Evolutionary conservation across 306 rosid genomes (phyloP).

Genomic region (Cicer yamashitae): DNA sequence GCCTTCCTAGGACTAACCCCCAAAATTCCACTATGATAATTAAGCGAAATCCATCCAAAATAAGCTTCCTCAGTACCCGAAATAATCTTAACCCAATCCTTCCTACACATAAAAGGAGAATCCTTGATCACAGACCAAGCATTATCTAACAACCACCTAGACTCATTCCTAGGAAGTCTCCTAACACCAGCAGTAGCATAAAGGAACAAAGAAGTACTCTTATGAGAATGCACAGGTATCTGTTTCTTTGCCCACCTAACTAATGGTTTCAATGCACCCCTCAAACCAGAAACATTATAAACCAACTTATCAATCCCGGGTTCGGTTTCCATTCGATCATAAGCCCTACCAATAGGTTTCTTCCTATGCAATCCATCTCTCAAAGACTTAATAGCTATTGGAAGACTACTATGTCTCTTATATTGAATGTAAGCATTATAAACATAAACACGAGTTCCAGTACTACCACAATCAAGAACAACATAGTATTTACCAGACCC

Average conservation of each 20-base stretch:
- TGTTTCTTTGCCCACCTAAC: slow-evolving; percentile 86
- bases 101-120: slow-evolving; percentile 74
- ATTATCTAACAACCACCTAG: slow-evolving; percentile 81
- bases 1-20: slow-evolving; percentile 74
- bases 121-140: slow-evolving; percentile 78
- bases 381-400: slow-evolving; percentile 61
- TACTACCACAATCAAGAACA: slow-evolving; percentile 93
- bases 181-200: slow-evolving; percentile 97
- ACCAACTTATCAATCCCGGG: slow-evolving; percentile 92
- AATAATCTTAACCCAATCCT: slow-evolving; percentile 79
- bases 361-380: slow-evolving; percentile 46
- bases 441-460: slow-evolving; percentile 82
- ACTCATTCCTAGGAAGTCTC: slow-evolving; percentile 66
- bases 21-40: slow-evolving; percentile 65
- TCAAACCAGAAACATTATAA: slow-evolving; percentile 67
- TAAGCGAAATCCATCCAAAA: slow-evolving; percentile 95
- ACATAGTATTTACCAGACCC: slow-evolving; percentile 72
- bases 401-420: slow-evolving; percentile 60
- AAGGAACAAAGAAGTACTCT: slow-evolving; percentile 73
- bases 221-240: slow-evolving; percentile 72
- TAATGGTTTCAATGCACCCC: slow-evolving; percentile 73
- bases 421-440: slow-evolving; percentile 67
- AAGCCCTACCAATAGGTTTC: slow-evolving; percentile 75
- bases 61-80: slow-evolving; percentile 93
- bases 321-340: slow-evolving; percentile 90